Evolutionary conservation across 257 asterid species (phyloP), one percentile per base, ranked within the genome.

Genomic region (Capsicum pubescens): DNA sequence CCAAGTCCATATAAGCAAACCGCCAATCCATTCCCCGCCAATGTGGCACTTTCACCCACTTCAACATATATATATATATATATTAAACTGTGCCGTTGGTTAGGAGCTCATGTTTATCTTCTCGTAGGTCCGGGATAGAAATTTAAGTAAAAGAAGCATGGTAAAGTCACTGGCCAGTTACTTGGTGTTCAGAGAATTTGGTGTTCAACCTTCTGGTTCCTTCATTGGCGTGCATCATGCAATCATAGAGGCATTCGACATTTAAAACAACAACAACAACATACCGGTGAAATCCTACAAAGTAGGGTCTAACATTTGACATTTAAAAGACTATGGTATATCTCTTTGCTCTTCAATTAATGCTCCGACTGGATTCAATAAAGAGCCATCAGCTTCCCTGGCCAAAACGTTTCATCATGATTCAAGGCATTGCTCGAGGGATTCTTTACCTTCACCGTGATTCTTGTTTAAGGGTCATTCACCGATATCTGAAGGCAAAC

Each of bases 391-490:
- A 44, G 48, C 48, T 44, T 44, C 48, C 8, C 48, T 44, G 48
- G 48, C 13, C 12, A 6, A 84, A 32, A 66, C 84, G 86, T 8
- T 44, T 81, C 36, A 42, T 50, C 68, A 81, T 81, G 14, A 36
- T 84, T 14, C 46, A 82, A 46, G 87, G 89, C 7, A 82, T 82
- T 54, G 89, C 84, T 3, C 13, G 79, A 59, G 89, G 86, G 39
- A 74, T 87, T 21, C 82, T 84, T 19, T 87, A 84, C 55, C 48
- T 44, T 44, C 48, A 44, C 48, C 48, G 1, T 44, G 48, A 44
- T 44, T 44, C 48, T 44, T 44, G 85, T 55, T 68, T 84, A 39
- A 84, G 81, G 77, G 69, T 87, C 21, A 87, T 76, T 63, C 86
- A 86, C 50, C 42, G 88, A 54, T 84, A 86, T 79, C 54, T 86